phyloP scores from a whole-genome alignment of 768 basidiomycete species.

The Chalciporus sphaerocephalus region DNA sequence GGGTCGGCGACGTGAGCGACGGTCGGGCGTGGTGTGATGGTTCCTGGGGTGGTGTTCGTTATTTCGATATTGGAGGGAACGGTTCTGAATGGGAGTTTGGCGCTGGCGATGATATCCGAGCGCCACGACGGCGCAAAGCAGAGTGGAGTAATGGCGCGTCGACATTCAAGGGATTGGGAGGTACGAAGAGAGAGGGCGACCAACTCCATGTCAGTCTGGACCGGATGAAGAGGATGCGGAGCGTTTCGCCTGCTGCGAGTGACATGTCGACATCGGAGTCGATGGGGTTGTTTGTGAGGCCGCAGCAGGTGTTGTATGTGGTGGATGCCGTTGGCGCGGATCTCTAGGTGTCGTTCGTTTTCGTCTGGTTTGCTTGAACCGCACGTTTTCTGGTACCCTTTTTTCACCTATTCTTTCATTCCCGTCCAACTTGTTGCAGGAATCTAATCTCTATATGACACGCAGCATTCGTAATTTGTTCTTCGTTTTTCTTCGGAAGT shows the following conservation, averaged over 20 bases:
- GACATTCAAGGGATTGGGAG: constrained; percentile 34
- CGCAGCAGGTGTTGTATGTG: constrained; percentile 83
- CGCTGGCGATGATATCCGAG: constrained; percentile 37
- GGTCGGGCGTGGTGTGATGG: constrained; percentile 88
- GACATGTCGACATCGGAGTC: constrained; percentile 60
- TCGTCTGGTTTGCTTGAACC: background rate
- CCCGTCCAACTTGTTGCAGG: constrained; percentile 15
- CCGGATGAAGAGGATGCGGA: constrained; percentile 54
- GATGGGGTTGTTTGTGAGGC: constrained; percentile 74
- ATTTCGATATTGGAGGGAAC: constrained; percentile 69
- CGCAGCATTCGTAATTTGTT: constrained; percentile 18
- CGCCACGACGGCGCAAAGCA: constrained; percentile 21
- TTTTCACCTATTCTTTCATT: constrained; percentile 10
- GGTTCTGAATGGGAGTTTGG: constrained; percentile 65
- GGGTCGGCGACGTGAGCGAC: constrained; percentile 47
- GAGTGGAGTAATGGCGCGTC: constrained; percentile 28
- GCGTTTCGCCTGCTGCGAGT: constrained; percentile 63
- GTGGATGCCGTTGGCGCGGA: constrained; percentile 75
- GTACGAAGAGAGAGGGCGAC: constrained; percentile 56
- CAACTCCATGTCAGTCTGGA: constrained; percentile 38
- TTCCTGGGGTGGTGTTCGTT: constrained; percentile 72
- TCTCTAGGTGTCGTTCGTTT: constrained; percentile 34
- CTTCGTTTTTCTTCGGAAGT: constrained; percentile 4
- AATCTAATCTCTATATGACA: constrained; percentile 21
- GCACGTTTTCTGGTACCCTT: background rate